Evolutionary conservation across 805 yeast genomes (phyloP), one percentile per base, ranked within the genome.

Genomic region (Candida maesae): DNA sequence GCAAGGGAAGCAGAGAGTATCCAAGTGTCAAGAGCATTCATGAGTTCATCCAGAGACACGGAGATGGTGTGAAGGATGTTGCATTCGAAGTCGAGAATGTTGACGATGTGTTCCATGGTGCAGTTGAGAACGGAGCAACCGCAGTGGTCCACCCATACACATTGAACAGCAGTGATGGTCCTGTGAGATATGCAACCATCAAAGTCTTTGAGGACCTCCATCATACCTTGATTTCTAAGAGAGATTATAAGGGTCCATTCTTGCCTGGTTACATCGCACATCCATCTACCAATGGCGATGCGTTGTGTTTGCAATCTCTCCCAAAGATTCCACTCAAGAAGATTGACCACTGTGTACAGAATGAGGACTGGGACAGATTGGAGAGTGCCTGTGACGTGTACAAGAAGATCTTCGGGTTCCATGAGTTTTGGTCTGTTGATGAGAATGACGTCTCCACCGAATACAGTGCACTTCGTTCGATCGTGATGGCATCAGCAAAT

Each of bases 321-420:
- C 72, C 72, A 9, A 60, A 60, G n/a, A 58, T 77, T 14, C 45
- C 59, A 1, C 61, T 81, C 29, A 52, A 51, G 2, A 52, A 57
- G 5, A 74, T 87, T 45, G 95, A 86, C 60, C 95, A 86, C 54
- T 80, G 87, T 55, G 95, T 87, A 15, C 90, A 83, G 49, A 86
- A 84, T 61, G 80, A 79, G 50, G 76, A 73, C 31, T 84, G 90
- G 90, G 63, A 79, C 53, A 66, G 74, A 50, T 76, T 85, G 83
- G 70, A 68, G 23, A 51, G 51, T 5, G 75, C 78, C 1, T 83
- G 89, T 50, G 63, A 65, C 14, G 73, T 74, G 42, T 86, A 88
- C 60, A 74, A 78, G 21, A 60, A 63, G 19, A 73, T 76, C 2
- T 76, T 86, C 51, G 89, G 89, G 1, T 84, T 87, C 62, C 88